Conservation (phyloP, 345 rosid species). For the Eucalyptus brandiana region DNA sequence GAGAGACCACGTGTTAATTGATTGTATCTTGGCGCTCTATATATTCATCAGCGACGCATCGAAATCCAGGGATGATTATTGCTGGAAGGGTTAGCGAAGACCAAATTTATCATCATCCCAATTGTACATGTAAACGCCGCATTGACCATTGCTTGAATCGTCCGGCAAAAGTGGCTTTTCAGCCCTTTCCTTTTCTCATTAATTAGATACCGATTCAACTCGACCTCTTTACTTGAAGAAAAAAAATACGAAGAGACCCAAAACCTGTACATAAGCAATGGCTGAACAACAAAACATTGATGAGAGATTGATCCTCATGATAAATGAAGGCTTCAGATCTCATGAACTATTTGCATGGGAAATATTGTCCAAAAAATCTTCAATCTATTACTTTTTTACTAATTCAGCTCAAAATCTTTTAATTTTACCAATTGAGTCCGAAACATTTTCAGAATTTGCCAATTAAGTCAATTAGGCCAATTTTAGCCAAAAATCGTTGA, state of each 20-base stretch:
- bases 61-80: not conserved
- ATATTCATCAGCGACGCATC: not conserved
- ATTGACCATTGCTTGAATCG: not conserved
- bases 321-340: not conserved
- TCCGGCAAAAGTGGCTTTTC: not conserved
- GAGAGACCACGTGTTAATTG: not conserved
- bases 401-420: fast-evolving
- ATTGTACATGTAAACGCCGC: not conserved
- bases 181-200: not conserved
- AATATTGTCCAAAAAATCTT: no score
- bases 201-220: not conserved
- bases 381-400: no score
- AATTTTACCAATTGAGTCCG: fast-evolving
- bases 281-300: not conserved
- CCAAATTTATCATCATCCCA: not conserved
- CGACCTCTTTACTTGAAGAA: not conserved
- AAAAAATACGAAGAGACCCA: not conserved
- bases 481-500: not conserved
- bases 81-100: not conserved
- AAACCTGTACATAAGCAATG: not conserved
- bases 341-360: not conserved
- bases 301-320: not conserved
- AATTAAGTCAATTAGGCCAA: no score
- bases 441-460: fast-evolving
- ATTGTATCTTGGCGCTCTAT: not conserved